Base-by-base conservation (phyloP, 1,284 basidiomycete species). In the Testicularia cyperi region DNA sequence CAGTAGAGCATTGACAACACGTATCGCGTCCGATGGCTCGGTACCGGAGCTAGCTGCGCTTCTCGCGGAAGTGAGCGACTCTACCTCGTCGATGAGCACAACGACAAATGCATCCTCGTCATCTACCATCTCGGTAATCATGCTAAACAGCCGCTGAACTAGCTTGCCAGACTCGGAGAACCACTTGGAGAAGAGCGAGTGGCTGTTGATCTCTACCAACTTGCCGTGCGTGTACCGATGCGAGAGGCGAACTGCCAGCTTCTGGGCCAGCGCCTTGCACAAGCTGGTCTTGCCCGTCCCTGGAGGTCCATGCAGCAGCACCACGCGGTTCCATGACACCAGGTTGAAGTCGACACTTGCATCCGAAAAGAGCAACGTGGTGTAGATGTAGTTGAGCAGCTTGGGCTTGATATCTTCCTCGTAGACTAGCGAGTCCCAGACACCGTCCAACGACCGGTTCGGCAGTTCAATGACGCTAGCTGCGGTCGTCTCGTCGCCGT, bases 151-250 rank as follows among this genome's bases (percentile, higher is more conserved):
- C 44, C 88, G 84, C 72, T 98, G 92, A 0, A 99, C 95, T 13
- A 99, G 85, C 78, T 99, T 99, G 21, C 95, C 95, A 1, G 90
- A 94, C 75, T 99, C 95, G 1, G 91, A 95, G 79, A 98, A 99
- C 75, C 75, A 77, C 48, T 75, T 76, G 7, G 72, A 75, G 55
- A 76, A 76, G 13, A 75, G 54, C 7, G 72, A 74, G 37, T 75
- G 73, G 22, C 66, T 70, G 54, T 98, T 98, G 77, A 99, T 96
- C 77, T 99, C 95, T 34, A 99, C 84, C 3, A 99, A 80, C 44
- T 88, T 86, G 21, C 90, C 85, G 75, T 88, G 82, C 0, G 86
- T 80, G 74, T 95, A 98, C 87, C 87, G 81, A 65, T 87, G 83
- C 1, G 88, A 88, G 3, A 98, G 80, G 14, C 94, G 84, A 52